Evolutionary conservation across 164 flowering plant species (phyloP).

Genomic region (Houttuynia cordata): DNA sequence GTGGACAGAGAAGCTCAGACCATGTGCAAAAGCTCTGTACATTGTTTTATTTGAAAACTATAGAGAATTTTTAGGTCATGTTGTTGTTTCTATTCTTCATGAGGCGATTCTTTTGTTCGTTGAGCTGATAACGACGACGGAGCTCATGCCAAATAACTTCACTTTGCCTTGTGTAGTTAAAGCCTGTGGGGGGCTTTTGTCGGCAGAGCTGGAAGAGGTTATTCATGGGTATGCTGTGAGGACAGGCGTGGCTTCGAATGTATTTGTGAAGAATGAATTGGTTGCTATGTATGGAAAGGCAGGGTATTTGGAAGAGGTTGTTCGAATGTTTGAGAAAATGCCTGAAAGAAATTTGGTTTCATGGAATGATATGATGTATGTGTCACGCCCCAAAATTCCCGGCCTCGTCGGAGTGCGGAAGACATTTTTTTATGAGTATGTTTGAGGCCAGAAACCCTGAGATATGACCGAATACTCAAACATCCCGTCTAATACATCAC

Average conservation of each 20-base stretch:
- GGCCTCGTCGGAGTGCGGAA: no score
- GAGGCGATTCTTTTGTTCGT: slow-evolving; percentile 36
- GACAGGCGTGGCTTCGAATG: slow-evolving; percentile 26
- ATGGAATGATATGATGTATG: slow-evolving; percentile 41
- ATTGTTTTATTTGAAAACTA: slow-evolving; percentile 89
- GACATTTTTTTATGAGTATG: no score
- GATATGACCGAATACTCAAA: no score
- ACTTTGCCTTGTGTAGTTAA: slow-evolving; percentile 51
- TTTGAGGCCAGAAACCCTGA: no score
- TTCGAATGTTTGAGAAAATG: slow-evolving; percentile 30
- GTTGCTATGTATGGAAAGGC: slow-evolving; percentile 54
- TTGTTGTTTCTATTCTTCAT: no score
- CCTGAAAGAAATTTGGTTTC: slow-evolving; percentile 34
- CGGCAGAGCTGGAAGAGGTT: slow-evolving; percentile 18
- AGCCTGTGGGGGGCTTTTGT: slow-evolving; percentile 41
- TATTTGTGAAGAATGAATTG: slow-evolving; percentile 48
- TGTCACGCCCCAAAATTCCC: no score
- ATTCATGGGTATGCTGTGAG: slow-evolving; percentile 44
- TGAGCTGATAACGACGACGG: slow-evolving; percentile 21
- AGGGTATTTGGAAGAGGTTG: slow-evolving; percentile 25
- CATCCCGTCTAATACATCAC: no score
- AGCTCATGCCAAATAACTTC: slow-evolving; percentile 45
- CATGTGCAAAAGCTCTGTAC: slow-evolving; percentile 96
- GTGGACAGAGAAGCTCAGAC: slow-evolving; percentile 91
- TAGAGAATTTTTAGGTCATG: no score